These are phyloP conservation scores for Oidiodendron maius DNA, from an alignment of 495 filamentous ascomycete species.

Conservation along the genomic window DNA sequence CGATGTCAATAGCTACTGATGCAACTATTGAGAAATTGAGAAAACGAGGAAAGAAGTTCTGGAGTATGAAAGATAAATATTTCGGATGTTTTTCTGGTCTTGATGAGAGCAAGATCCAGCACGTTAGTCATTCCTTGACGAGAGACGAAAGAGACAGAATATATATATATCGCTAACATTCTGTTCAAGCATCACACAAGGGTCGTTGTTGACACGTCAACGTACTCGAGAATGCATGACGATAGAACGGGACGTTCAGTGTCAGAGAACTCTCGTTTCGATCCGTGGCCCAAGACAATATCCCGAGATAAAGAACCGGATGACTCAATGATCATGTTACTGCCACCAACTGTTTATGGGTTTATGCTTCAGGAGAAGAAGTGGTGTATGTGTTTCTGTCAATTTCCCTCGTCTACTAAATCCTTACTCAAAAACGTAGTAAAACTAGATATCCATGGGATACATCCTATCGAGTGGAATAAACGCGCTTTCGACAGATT, in stretches of 20 bases:
- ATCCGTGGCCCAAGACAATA: not conserved
- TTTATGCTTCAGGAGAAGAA: conserved; percentile 7
- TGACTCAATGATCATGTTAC: not conserved
- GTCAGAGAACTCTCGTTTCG: not conserved
- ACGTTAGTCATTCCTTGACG: not conserved
- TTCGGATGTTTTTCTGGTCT: conserved; percentile 4
- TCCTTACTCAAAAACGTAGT: not conserved
- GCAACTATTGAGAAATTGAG: conserved; percentile 1
- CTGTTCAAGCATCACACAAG: not conserved
- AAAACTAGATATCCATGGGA: not conserved
- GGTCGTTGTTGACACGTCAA: conserved; percentile 2
- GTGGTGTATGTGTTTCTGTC: conserved; percentile 1
- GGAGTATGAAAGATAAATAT: conserved; percentile 1
- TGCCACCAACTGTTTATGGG: conserved; percentile 2
- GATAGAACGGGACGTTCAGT: not conserved
- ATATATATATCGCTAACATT: not conserved
- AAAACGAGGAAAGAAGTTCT: conserved; percentile 2
- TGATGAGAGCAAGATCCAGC: not conserved
- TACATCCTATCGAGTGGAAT: conserved; percentile 6
- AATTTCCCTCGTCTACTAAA: not conserved
- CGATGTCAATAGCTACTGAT: not conserved
- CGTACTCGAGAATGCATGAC: conserved; percentile 1
- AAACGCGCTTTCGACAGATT: conserved; percentile 41
- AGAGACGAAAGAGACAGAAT: not conserved
- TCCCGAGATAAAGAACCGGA: not conserved